Evolutionary conservation across 1,284 basidiomycete species (phyloP).

Genomic region (Leccinum huronense): DNA sequence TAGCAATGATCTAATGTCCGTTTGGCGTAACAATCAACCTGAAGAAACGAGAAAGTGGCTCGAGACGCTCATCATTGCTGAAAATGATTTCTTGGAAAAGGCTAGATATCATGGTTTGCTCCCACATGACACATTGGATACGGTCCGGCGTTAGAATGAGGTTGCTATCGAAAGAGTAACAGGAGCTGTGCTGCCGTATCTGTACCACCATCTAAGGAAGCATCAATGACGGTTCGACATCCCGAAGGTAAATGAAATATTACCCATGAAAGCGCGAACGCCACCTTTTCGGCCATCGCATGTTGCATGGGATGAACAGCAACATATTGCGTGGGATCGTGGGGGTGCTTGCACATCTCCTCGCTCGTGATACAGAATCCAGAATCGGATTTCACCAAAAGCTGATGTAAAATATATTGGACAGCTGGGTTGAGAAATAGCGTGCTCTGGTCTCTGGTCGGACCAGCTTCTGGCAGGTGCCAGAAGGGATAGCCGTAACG

Average conservation of each 20-base stretch:
- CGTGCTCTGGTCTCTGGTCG: neutral
- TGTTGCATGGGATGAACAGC: neutral
- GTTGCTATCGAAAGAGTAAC: neutral
- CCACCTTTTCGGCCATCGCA: neutral
- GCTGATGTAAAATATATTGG: neutral
- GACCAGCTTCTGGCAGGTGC: neutral
- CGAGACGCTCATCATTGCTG: neutral
- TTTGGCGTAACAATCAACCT: neutral
- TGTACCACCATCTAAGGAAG: neutral
- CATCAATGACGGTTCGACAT: neutral
- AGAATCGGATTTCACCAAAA: neutral
- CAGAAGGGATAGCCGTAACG: neutral
- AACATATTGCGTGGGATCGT: neutral
- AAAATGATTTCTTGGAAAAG: neutral
- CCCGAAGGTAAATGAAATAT: neutral
- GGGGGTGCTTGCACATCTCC: neutral
- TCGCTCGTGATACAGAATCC: neutral
- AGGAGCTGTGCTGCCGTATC: neutral
- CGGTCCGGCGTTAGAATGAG: neutral
- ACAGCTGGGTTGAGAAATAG: neutral
- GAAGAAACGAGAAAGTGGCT: neutral
- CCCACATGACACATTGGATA: neutral
- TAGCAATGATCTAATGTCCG: no score
- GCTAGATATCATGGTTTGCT: neutral
- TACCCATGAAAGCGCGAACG: neutral